Evolutionary conservation across 306 rosid genomes (phyloP), one percentile per base, ranked within the genome.

Genomic region (Astragalus membranaceus): DNA sequence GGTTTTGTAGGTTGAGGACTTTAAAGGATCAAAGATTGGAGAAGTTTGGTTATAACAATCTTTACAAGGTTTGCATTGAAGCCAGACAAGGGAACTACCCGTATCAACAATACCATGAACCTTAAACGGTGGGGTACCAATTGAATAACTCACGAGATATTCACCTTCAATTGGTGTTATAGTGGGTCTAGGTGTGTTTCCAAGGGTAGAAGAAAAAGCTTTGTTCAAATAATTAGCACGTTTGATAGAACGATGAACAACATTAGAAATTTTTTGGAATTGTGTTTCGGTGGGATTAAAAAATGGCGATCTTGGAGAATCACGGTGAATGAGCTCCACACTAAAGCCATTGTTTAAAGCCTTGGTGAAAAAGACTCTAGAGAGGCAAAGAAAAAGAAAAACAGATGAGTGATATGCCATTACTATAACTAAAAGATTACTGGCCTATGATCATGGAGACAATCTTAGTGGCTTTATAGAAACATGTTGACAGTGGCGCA

Each of bases 1-100:
- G 10, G 4, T 5, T 10, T 14, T 32, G 61, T 72, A 84, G 0
- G 89, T 80, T 1, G 13, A 29, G 0, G 94, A 88, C 12, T 76
- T 64, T 0, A 42, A 2, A 2, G 88, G 81, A 23, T 79, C 57
- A 44, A 88, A 88, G 14, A 81, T 11, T 2, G 88, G 85, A 3
- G 30, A 54, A 0, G 7, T 12, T 54, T 88, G 88, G 0, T 32
- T 5, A 83, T 54, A 88, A 14, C 94, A 88, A 0, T 0, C 0
- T 0, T 0, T 1, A 70, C 95, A 88, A 0, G 92, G 92, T n/a
- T 39, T 0, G 79, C 95, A 88, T 9, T 88, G 95, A 0, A 76
- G 35, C 89, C 95, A 86, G 6, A 81, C 57, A 0, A 86, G 57
- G 39, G 80, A 81, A 35, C 96, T 86, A 3, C 92, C 88, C 0